phyloP scores from a whole-genome alignment of 495 filamentous ascomycete genomes.

The Neurospora sp. region DNA sequence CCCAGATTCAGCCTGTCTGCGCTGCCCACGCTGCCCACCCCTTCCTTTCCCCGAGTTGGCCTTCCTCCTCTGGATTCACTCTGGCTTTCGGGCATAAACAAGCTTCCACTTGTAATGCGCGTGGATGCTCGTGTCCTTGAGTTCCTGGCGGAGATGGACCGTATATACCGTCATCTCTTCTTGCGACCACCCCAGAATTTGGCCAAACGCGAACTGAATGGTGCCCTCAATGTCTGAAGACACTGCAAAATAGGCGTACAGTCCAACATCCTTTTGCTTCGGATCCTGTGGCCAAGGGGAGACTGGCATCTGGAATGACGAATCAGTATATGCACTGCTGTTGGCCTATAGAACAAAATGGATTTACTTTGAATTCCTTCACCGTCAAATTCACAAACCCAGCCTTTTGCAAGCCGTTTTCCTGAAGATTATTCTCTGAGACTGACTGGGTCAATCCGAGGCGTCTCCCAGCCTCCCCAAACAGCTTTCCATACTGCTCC shows the following conservation, averaged over 20 bases:
- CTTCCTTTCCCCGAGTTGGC: not conserved
- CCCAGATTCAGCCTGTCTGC: not conserved
- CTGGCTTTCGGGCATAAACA: conserved; percentile 24
- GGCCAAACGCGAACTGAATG: not conserved
- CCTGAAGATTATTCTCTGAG: conserved; percentile 12
- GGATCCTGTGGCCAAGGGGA: conserved; percentile 38
- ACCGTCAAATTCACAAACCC: conserved; percentile 29
- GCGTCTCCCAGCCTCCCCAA: conserved; percentile 18
- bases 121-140: conserved; percentile 3
- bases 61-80: not conserved
- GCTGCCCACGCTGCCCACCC: not conserved
- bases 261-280: conserved; percentile 38
- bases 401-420: conserved; percentile 16
- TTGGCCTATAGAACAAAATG: not conserved
- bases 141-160: not conserved
- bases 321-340: not conserved
- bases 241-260: not conserved
- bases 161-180: not conserved
- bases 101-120: conserved; percentile 9
- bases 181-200: not conserved
- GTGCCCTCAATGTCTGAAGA: not conserved
- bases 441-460: conserved; percentile 16
- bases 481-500: conserved; percentile 24
- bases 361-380: conserved; percentile 15
- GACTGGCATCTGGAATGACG: conserved; percentile 15